These are phyloP conservation scores for Vicia faba DNA, from an alignment of 306 rosid species.

Conservation along the genomic window DNA sequence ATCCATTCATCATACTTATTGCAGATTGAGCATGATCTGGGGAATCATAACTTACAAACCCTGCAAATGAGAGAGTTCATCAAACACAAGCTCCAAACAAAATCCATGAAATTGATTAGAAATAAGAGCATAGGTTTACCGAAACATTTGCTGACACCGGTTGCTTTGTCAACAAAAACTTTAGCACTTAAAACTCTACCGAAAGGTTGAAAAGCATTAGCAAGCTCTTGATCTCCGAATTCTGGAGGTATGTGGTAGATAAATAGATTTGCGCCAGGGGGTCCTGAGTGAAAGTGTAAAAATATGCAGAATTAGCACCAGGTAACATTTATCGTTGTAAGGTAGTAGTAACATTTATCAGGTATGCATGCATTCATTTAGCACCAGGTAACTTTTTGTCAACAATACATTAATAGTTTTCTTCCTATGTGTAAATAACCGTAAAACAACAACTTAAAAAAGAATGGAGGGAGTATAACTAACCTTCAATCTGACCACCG, in stretches of 20 bases:
- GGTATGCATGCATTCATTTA: no score
- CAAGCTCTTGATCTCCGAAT: conserved; percentile 89
- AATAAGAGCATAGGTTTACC: conserved; percentile 57
- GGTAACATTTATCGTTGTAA: background rate
- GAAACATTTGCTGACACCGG: conserved; percentile 97
- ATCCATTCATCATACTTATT: conserved; percentile 86
- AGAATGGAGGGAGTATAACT: conserved; percentile 13
- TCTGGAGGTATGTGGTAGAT: conserved; percentile 99
- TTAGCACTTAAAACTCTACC: conserved; percentile 96
- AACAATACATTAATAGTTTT: no score
- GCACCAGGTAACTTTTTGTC: no score
- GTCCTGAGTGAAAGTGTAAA: conserved; percentile 63
- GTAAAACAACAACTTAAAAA: no score
- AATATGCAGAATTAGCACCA: background rate
- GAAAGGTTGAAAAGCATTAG: conserved; percentile 78
- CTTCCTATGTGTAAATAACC: no score
- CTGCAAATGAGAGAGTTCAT: conserved; percentile 53
- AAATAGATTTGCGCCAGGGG: conserved; percentile 97
- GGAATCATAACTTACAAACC: conserved; percentile 93
- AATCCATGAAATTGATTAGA: conserved; percentile 35
- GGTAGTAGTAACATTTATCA: no score
- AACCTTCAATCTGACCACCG: conserved; percentile 87
- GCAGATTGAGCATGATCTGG: conserved; percentile 91
- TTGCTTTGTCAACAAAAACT: conserved; percentile 97
- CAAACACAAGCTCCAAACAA: conserved; percentile 35